phyloP scores from a whole-genome alignment of 2,329 filamentous ascomycete species.

The Cercospora sesami region DNA sequence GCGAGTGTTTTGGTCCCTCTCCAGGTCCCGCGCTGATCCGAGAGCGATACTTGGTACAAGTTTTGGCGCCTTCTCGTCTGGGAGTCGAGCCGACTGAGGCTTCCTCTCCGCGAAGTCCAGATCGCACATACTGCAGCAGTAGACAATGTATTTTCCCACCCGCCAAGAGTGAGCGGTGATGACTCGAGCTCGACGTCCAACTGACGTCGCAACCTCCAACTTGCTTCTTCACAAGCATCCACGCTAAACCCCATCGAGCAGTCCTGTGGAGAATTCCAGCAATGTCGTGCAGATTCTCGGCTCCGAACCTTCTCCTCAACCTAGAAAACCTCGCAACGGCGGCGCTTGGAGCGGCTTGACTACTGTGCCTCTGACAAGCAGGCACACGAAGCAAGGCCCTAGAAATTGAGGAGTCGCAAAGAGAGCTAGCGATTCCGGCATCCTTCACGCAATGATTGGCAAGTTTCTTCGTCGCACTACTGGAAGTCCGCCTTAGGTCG shows the following conservation, averaged over 20 bases:
- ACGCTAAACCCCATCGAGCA: neutral
- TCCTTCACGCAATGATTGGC: slow-evolving; percentile 3
- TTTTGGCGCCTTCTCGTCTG: neutral
- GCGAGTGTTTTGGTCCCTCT: neutral
- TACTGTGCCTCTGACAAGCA: slow-evolving; percentile 1
- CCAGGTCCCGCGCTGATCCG: neutral
- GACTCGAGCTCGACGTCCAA: neutral
- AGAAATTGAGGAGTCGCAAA: neutral
- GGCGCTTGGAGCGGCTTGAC: neutral
- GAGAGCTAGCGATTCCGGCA: neutral
- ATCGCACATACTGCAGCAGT: neutral
- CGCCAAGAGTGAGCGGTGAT: neutral
- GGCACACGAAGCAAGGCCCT: neutral
- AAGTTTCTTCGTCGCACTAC: neutral
- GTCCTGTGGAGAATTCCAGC: neutral
- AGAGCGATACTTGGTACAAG: neutral
- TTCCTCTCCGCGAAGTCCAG: neutral
- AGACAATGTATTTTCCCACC: too few species aligned
- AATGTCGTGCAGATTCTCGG: slow-evolving; percentile 5
- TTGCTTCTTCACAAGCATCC: neutral
- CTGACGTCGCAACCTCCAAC: neutral
- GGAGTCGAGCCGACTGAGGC: neutral
- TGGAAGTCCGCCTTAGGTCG: slow-evolving; percentile 11
- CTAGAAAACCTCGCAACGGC: neutral
- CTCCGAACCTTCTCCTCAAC: slow-evolving; percentile 10